These are phyloP conservation scores for Leccinum aurantiacum DNA, from an alignment of 768 basidiomycete species.

Conservation along the genomic window DNA sequence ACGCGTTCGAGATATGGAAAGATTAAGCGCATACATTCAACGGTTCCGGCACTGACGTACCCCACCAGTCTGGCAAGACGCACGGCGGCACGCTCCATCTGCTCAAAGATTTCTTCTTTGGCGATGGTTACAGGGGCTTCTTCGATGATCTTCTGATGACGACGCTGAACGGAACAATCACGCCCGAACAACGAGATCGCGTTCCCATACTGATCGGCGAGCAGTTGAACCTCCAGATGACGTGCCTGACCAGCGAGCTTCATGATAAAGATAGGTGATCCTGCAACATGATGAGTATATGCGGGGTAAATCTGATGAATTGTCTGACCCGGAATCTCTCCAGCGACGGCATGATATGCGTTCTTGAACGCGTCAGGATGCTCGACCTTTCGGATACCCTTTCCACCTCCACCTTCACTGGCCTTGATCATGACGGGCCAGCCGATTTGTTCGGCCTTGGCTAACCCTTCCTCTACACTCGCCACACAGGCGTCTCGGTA, in stretches of 20 bases:
- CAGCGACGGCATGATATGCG: slow-evolving; percentile 88
- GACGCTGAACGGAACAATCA: slow-evolving; percentile 98
- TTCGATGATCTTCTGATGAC: slow-evolving; percentile 99
- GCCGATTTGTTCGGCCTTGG: slow-evolving; percentile 83
- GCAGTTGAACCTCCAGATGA: slow-evolving; percentile 95
- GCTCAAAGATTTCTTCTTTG: slow-evolving; percentile 83
- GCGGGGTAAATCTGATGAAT: neutral
- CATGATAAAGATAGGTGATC: slow-evolving; percentile 99
- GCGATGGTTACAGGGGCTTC: slow-evolving; percentile 99
- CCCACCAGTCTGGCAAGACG: slow-evolving; percentile 98
- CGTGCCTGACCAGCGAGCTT: slow-evolving; percentile 97
- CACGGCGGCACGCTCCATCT: slow-evolving; percentile 99
- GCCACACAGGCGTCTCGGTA: slow-evolving; percentile 89
- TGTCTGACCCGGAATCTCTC: slow-evolving; percentile 89
- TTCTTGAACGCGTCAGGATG: slow-evolving; percentile 86
- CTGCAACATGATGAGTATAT: slow-evolving; percentile 38
- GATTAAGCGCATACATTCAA: slow-evolving; percentile 67
- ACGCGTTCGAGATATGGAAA: neutral
- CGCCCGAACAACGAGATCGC: slow-evolving; percentile 99
- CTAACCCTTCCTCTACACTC: slow-evolving; percentile 82
- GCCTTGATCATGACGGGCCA: slow-evolving; percentile 99
- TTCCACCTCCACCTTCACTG: slow-evolving; percentile 97
- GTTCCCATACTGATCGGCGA: slow-evolving; percentile 99
- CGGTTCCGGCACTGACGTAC: slow-evolving; percentile 98
- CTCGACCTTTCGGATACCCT: slow-evolving; percentile 97